Evolutionary conservation across 805 yeast genomes (phyloP), one percentile per base, ranked within the genome.

Genomic region (Ogataea pilisensis): DNA sequence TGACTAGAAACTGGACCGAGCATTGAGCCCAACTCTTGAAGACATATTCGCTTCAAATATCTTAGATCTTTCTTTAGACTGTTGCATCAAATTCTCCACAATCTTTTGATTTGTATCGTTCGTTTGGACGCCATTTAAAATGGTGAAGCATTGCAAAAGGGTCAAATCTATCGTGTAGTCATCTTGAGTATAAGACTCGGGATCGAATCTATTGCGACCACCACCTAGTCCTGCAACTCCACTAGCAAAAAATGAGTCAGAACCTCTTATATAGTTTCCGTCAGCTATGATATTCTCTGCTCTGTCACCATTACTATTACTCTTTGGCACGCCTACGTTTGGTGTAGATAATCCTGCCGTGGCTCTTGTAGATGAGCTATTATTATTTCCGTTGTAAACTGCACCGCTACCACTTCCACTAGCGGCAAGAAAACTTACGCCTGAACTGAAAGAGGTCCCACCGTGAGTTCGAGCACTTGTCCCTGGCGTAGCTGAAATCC

Each of bases 71-170:
- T 62, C 61, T 28, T 51, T 49, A n/a, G 51, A 43, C 31, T 51
- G 58, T 20, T 51, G 49, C 51, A 75, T 60, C 41, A 78, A 57
- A 38, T 72, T 75, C 34, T 80, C 84, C n/a, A 82, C 65, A n/a
- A 73, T 66, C 31, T 64, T 65, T 51, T 82, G 89, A 42, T 74
- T 72, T 18, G 73, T 73, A 50, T 79, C 82, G 7, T 63, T 66
- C 0, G 80, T 70, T 34, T 73, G 73, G 3, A 79, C 69, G 1
- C 78, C 67, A 17, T 73, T 69, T 24, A 84, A 55, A 22, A 78
- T 65, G 7, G 83, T 78, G 47, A 82, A 73, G 51, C 91, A 83
- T 51, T 80, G 86, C 9, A 80, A 58, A 24, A 83, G 55, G 2
- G 44, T 31, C 17, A 41, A 16, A 8, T 45, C 42, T 22, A 41